Base-by-base conservation (phyloP, 345 rosid genomes). In the Ailanthus altissimus region DNA sequence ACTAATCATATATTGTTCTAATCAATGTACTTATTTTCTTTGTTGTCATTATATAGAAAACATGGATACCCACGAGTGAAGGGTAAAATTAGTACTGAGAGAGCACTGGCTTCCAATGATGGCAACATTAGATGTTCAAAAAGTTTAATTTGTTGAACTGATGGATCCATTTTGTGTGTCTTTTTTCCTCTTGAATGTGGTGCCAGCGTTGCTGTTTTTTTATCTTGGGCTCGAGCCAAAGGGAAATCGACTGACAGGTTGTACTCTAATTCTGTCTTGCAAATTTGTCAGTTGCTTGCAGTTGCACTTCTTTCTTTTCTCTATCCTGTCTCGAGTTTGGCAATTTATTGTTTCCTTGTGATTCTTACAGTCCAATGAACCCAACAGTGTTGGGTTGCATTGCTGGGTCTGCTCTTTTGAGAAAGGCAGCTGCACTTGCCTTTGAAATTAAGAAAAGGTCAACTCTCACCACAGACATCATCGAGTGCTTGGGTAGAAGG, bases 371-470 rank as follows among this genome's bases (percentile, higher is more conserved):
- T 46, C 80, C 71, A 28, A 75, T 71, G 78, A 93, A 81, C 81
- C 98, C 98, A n/a, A 86, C 89, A 0, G 70, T 96, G 69, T 79
- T 90, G 79, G 98, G 94, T n/a, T 93, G 97, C 89, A 88, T 92
- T 71, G 98, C 97, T 49, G 99, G 89, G 32, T 92, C 94, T 74
- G 89, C 90, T 78, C 77, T 96, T n/a, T 62, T 93, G 81, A 90
- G 99, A 85, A 96, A 88, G 82, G 98, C 97, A 0, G 97, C 99
- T 56, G 81, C 88, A 73, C 85, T 86, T 46, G 98, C 99, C 68
- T 93, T 93, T 57, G 79, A 77, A 71, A 78, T 78, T 21, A 89
- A 84, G 80, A 91, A 86, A 80, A 87, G 98, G 71, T 91, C 99
- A 58, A 92, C 99, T 70, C 94, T 96, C 51, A 91, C 98, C 15